A percentile compares a stretch with the other conserved stretches of the same genome.
Conservation (phyloP, 2,329 filamentous ascomycete species). For the Botryotinia narcissicola region DNA sequence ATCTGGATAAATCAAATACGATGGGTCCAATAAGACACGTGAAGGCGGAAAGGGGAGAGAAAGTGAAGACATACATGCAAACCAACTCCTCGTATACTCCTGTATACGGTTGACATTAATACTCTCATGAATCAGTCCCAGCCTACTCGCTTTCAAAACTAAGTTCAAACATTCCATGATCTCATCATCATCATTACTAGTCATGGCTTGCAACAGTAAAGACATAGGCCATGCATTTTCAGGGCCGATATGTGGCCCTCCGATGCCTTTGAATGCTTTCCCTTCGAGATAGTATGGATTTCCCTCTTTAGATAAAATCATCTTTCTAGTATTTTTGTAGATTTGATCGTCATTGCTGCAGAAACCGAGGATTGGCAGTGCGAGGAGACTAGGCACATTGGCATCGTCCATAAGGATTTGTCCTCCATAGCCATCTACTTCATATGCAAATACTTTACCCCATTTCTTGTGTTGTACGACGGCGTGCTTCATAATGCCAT, state of each 20-base stretch:
- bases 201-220: slow-evolving; percentile 86
- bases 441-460: slow-evolving; percentile 79
- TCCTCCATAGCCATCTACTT: slow-evolving; percentile 84
- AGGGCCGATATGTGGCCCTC: slow-evolving; percentile 75
- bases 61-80: slow-evolving; percentile 60
- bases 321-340: slow-evolving; percentile 85
- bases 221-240: slow-evolving; percentile 97
- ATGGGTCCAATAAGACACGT: background rate
- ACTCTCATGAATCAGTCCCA: slow-evolving; percentile 89
- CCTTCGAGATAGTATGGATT: slow-evolving; percentile 91
- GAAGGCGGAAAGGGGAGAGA: background rate
- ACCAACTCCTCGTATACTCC: slow-evolving; percentile 86
- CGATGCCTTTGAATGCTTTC: slow-evolving; percentile 77
- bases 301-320: slow-evolving; percentile 44
- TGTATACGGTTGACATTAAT: slow-evolving; percentile 71
- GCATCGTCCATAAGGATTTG: slow-evolving; percentile 86
- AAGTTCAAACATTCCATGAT: slow-evolving; percentile 69
- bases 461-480: slow-evolving; percentile 73
- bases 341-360: slow-evolving; percentile 60
- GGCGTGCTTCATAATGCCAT: slow-evolving; percentile 82
- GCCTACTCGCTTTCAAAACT: slow-evolving; percentile 70
- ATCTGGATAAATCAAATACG: background rate
- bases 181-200: slow-evolving; percentile 77
- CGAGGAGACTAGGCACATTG: slow-evolving; percentile 78
- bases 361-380: slow-evolving; percentile 77